Evolutionary conservation across 345 rosid genomes (phyloP).

Genomic region (Psidium guajava): DNA sequence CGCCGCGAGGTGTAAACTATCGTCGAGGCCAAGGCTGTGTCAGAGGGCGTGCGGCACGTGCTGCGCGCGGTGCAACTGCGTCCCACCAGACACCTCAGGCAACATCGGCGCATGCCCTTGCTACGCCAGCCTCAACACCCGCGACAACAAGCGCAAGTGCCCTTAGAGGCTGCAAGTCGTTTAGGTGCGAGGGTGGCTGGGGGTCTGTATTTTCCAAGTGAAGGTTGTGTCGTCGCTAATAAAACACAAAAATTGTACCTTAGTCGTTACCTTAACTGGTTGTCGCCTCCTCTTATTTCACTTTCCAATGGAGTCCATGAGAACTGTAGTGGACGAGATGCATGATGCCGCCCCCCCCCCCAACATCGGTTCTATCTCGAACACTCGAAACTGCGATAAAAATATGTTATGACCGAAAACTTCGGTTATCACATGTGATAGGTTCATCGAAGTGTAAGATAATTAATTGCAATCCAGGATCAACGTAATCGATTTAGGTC

Average conservation of each 20-base stretch:
- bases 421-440: background rate
- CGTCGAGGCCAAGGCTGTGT: slow-evolving; percentile 51
- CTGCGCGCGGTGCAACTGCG: slow-evolving; percentile 56
- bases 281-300: background rate
- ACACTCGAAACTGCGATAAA: background rate
- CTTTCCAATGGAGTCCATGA: background rate
- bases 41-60: slow-evolving; percentile 69
- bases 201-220: background rate
- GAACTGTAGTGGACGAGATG: background rate
- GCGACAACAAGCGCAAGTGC: slow-evolving; percentile 56
- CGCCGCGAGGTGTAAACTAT: slow-evolving; percentile 32
- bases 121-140: slow-evolving; percentile 56
- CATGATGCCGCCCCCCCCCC: background rate
- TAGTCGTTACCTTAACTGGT: background rate
- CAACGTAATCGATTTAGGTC: too few species aligned
- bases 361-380: background rate
- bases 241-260: background rate
- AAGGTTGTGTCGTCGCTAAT: background rate
- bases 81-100: slow-evolving; percentile 63
- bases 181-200: background rate
- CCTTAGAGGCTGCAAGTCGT: slow-evolving; percentile 24
- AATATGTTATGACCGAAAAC: background rate
- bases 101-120: slow-evolving; percentile 52
- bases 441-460: background rate
- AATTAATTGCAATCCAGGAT: too few species aligned